Evolutionary conservation across 208 protist genomes (phyloP), one percentile per base, ranked within the genome.

Genomic region (Herpetomonas muscarum): DNA sequence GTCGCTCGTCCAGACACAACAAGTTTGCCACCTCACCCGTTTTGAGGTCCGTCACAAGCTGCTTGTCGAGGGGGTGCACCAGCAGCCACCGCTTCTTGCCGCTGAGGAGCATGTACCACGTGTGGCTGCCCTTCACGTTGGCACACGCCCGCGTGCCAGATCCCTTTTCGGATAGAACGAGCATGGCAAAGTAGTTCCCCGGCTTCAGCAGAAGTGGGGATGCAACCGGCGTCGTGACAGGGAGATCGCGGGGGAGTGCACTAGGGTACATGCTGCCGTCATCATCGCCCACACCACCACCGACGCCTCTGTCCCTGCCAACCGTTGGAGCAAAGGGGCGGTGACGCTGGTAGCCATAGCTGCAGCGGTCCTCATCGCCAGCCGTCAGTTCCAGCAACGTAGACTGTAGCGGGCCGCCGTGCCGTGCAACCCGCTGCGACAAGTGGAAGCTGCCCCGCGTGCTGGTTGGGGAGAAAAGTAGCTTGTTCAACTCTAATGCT

Each of bases 61-160:
- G 64, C 1, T 66, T 67, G 45, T 78, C 71, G 9, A 78, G 52
- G 0, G 71, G 65, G 45, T 78, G 71, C 25, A 54, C 58, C 13
- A 78, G 45, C 13, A 29, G 56, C 71, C 71, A 78, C 41, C 50
- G 39, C 61, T 78, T 78, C n/a, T 26, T 51, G 7, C 71, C 71
- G 1, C 59, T 69, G 24, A 78, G 66, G 24, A 78, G 55, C 2
- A 73, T 17, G 32, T 65, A 52, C 54, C 67, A 78, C n/a, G 46
- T 55, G 44, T 78, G 65, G 12, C 60, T 41, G n/a, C 60, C 66
- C 3, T 59, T 69, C 19, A 78, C 57, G 25, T 69, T 73, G 34
- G 37, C 54, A 36, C 73, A 65, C 19, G 55, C 56, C 3, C 61
- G 64, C 17, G 71, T 73, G 24, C 64, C 71, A 0, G 55, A 26